Conservation (phyloP, 106 monocot species). For the Triglochin maritima region DNA sequence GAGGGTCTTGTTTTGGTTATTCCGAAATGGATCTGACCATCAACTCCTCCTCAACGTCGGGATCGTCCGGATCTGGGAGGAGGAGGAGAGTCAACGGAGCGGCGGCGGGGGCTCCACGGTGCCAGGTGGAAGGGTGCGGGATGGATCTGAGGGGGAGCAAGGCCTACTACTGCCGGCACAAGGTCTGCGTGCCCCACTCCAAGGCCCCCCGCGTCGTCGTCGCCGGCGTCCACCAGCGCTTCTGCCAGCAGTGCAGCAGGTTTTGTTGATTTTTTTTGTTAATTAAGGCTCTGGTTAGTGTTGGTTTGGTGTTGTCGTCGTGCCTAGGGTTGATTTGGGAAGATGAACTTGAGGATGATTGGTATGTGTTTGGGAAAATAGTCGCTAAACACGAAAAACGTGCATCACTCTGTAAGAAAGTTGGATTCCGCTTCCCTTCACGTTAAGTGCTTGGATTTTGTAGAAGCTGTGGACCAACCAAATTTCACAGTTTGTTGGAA, state of each 20-base stretch:
- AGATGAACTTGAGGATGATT: no score
- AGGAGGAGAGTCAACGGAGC: slow-evolving; percentile 2
- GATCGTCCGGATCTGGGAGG: background rate
- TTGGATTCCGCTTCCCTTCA: no score
- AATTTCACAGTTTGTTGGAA: no score
- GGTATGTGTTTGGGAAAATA: no score
- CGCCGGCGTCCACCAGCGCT: slow-evolving; percentile 14
- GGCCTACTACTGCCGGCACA: slow-evolving; percentile 21
- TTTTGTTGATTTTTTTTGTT: background rate
- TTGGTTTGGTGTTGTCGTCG: background rate
- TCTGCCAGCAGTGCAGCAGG: slow-evolving; percentile 28
- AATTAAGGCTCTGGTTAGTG: background rate
- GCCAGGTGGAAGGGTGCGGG: slow-evolving; percentile 20
- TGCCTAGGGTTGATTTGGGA: no score
- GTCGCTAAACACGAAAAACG: no score
- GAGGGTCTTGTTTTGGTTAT: no score
- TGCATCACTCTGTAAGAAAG: no score
- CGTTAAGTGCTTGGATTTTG: no score
- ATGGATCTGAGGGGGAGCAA: slow-evolving; percentile 13
- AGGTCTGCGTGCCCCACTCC: slow-evolving; percentile 16
- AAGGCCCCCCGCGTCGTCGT: slow-evolving; percentile 19
- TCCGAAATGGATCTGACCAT: no score
- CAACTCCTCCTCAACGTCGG: background rate
- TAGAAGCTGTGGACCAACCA: no score
- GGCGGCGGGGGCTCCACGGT: slow-evolving; percentile 12